Base-by-base conservation (phyloP, 805 yeast genomes). In the Metschnikowia borealis region DNA sequence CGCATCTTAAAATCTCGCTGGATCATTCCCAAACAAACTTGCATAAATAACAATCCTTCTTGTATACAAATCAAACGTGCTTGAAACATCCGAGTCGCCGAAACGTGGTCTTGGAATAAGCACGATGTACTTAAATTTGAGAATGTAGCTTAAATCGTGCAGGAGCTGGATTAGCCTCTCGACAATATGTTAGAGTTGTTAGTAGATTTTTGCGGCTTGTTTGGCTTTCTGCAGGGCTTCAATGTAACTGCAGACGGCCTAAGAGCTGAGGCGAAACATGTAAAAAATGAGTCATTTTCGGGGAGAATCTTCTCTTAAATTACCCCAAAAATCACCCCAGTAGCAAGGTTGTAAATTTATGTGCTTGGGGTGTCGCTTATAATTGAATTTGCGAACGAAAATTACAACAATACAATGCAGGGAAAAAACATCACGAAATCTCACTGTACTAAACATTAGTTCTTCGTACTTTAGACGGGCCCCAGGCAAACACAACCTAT, bases 341-440 rank as follows among this genome's bases (percentile, higher is more conserved):
- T 38, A 23, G 31, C 41, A 38, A 21, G 17, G 41, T 3, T 23
- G 20, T 20, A 21, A 21, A 7, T 38, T 23, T 18, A 18, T 41
- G 36, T 18, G 18, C 36, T 18, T 31, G 21, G 44, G 38, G 17
- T 33, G 37, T 34, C 29, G 45, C 38, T 15, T 11, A 41, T 34
- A 32, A 42, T 42, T 23, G 38, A 42, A 42, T 42, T 42, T 42
- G 45, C 45, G 45, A 42, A 42, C 45, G 17, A 39, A 39, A 26
- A 39, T 39, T 39, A 42, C 45, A 10, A 31, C 45, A 20, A 34
- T n/a, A 42, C 45, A 42, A 34, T 42, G 45, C 45, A 42, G 38
- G 45, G 31, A 42, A 42, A 42, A 42, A 42, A 42, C 45, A 42
- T 15, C 45, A 33, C 45, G 45, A 42, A 42, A 33, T 42, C 45